Evolutionary conservation across 139 green algal genomes (phyloP), one percentile per base, ranked within the genome.

Genomic region (Pleodorina starrii): DNA sequence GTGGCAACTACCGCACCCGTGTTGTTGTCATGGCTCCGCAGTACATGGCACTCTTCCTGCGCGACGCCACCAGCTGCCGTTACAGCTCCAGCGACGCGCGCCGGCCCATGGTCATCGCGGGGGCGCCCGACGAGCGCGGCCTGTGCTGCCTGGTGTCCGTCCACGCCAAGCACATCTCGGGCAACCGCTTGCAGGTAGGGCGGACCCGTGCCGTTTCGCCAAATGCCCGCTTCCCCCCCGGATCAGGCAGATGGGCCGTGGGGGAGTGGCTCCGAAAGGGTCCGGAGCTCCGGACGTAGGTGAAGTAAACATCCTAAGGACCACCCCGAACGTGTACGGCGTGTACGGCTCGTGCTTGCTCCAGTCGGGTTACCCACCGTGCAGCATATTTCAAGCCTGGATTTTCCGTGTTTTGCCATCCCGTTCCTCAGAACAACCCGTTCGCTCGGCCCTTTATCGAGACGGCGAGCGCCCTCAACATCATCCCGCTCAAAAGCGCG

Each of bases 361-460:
- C n/a, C n/a, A n/a, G n/a, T n/a, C n/a, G n/a, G n/a, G n/a, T n/a
- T n/a, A n/a, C n/a, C n/a, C n/a, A n/a, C n/a, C n/a, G n/a, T n/a
- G n/a, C n/a, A n/a, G n/a, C n/a, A n/a, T n/a, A n/a, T n/a, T n/a
- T n/a, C n/a, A n/a, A n/a, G n/a, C n/a, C n/a, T n/a, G n/a, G n/a
- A n/a, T n/a, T n/a, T n/a, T n/a, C n/a, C n/a, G n/a, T n/a, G n/a
- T n/a, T n/a, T n/a, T n/a, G n/a, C n/a, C n/a, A n/a, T n/a, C n/a
- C n/a, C n/a, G n/a, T n/a, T n/a, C 32, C 44, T 17, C 90, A 93
- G 90, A 91, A 87, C 80, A 93, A 93, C 86, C 90, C 85, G 1
- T 91, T 91, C 63, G 90, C 90, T 0, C 57, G 54, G 21, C 86
- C 90, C 16, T 89, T 93, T 46, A 44, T 81, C 14, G 90, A 93